Percentiles rank a stretch among this genome's conserved stretches.
These are phyloP conservation scores for Phytopythium vexans DNA, from an alignment of 352 stramenopile species.

Conservation along the genomic window DNA sequence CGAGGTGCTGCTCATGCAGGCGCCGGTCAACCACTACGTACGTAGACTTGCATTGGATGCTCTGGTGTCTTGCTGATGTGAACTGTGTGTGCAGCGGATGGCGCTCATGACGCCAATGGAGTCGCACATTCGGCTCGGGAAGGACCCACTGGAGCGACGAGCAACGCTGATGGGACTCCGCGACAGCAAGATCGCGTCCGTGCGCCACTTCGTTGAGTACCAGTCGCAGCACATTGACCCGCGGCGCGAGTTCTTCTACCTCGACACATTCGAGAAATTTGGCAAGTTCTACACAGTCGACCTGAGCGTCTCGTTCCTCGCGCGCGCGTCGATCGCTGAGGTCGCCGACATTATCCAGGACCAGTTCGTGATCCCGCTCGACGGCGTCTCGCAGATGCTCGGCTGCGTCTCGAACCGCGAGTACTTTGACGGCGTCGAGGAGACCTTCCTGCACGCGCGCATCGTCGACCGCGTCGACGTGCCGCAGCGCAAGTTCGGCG, in stretches of 20 bases:
- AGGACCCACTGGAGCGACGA: constrained; percentile 33
- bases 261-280: constrained; percentile 65
- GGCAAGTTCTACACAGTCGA: constrained; percentile 71
- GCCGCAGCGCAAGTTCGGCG: constrained; percentile 22
- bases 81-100: constrained; percentile 26
- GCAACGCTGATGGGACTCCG: constrained; percentile 39
- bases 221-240: constrained; percentile 49
- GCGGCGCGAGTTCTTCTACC: constrained; percentile 56
- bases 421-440: constrained; percentile 58
- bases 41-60: constrained; percentile 5
- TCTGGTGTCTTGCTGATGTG: neutral
- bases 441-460: constrained; percentile 50
- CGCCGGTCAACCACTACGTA: constrained; percentile 58
- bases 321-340: constrained; percentile 34
- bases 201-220: constrained; percentile 36
- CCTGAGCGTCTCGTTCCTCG: constrained; percentile 54
- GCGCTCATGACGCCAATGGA: constrained; percentile 73
- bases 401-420: constrained; percentile 58
- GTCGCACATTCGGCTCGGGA: constrained; percentile 48
- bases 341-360: constrained; percentile 52
- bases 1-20: constrained; percentile 33
- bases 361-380: constrained; percentile 52
- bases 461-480: constrained; percentile 63
- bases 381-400: constrained; percentile 49
- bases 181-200: constrained; percentile 45